A percentile compares a stretch with the other conserved stretches of the same genome.
Evolutionary conservation across 148 eudicot species (phyloP).

Genomic region (Camellia lanceoleosa): DNA sequence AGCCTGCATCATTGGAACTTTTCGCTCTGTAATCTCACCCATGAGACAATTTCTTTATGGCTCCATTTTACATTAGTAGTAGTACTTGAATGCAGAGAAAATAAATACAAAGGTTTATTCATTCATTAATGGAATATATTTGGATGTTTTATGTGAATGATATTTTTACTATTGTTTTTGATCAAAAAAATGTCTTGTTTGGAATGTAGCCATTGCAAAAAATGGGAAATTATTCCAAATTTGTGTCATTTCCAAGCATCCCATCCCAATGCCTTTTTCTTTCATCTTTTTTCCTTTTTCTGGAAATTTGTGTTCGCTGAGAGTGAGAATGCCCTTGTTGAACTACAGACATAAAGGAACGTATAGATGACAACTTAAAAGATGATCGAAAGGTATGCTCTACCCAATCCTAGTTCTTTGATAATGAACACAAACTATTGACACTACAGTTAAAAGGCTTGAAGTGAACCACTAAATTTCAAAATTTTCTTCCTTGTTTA

Average conservation of each 20-base stretch:
- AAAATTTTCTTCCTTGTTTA: not conserved
- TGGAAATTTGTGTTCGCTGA: not conserved
- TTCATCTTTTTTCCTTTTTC: not conserved
- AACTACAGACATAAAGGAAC: conserved; percentile 35
- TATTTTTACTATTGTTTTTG: not conserved
- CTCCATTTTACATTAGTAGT: not conserved
- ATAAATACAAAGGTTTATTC: not conserved
- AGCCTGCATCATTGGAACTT: not conserved
- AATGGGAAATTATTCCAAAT: not conserved
- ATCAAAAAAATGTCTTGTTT: not conserved
- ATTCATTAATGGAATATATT: not conserved
- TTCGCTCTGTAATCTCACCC: not conserved
- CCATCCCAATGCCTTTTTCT: not conserved
- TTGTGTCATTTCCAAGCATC: conserved; percentile 1
- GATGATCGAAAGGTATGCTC: conserved; percentile 38
- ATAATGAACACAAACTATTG: not conserved
- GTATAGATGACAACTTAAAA: conserved; percentile 26
- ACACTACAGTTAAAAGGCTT: not conserved
- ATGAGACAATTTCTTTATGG: not conserved
- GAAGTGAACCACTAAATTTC: not conserved
- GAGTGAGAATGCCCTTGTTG: not conserved
- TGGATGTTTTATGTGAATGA: not conserved
- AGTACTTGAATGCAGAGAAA: not conserved
- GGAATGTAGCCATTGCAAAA: not conserved
- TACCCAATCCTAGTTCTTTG: not conserved